Evolutionary conservation across 331 rosid species (phyloP).

Genomic region (Pyrus hybrid): DNA sequence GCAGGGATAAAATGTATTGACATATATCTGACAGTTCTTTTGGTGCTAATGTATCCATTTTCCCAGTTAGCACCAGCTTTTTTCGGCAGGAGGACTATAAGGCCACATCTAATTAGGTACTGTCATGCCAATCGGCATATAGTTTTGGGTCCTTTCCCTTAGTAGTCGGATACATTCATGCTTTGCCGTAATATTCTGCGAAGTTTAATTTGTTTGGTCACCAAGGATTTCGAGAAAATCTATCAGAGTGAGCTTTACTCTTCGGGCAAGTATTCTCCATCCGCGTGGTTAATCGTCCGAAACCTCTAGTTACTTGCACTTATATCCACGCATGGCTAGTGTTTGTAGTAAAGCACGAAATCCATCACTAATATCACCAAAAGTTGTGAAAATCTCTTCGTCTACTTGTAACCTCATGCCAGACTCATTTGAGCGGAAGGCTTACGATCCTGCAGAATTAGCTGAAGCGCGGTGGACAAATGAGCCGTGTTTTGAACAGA

Average conservation of each 20-base stretch:
- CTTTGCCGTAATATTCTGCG: not conserved
- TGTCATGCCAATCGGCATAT: not conserved
- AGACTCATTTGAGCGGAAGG: too few species aligned
- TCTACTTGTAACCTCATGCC: too few species aligned
- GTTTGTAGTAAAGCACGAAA: not conserved
- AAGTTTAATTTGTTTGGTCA: not conserved
- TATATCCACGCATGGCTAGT: not conserved
- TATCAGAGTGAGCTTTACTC: not conserved
- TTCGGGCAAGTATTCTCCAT: too few species aligned
- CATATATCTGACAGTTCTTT: not conserved
- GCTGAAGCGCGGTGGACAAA: too few species aligned
- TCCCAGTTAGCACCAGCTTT: not conserved
- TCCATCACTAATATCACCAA: too few species aligned
- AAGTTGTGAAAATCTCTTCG: too few species aligned
- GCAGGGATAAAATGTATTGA: not conserved
- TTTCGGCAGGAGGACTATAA: not conserved
- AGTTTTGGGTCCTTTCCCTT: not conserved
- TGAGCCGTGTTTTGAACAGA: too few species aligned
- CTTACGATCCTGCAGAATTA: too few species aligned
- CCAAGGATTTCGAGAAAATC: not conserved
- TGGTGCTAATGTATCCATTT: not conserved
- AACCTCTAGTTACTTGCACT: too few species aligned
- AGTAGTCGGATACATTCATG: not conserved
- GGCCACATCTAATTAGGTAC: not conserved
- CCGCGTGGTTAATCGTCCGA: too few species aligned